Base-by-base conservation (phyloP, 495 filamentous ascomycete genomes). In the Lepraria neglecta region DNA sequence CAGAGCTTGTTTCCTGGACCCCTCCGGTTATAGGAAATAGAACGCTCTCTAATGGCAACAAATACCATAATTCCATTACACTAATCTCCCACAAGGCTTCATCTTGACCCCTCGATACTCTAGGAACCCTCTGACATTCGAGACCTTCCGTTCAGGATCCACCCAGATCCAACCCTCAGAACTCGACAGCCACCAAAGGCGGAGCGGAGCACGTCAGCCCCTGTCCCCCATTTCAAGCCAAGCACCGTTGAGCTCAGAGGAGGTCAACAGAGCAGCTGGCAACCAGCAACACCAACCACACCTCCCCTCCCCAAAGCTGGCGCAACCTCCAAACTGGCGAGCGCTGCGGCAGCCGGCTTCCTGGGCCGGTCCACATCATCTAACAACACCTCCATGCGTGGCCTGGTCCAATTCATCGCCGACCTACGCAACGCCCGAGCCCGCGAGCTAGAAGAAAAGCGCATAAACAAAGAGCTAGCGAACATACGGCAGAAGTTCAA, bases 381-480 rank as follows among this genome's bases (percentile, higher is more conserved):
- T 54, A 83, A 77, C 67, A 80, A 78, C 60, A 84, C 87, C 50
- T 90, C 89, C 58, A 92, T 92, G 88, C 85, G 77, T 78, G 87
- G 94, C 17, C 80, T 99, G 62, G 94, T 97, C 31, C 92, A 96
- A 74, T 99, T 99, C 79, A 97, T 99, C 69, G 95, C 95, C 60
- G 95, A 99, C 73, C 74, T 99, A 64, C 81, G 95, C 65, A 97
- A 97, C 73, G 95, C 95, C 33, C 79, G 95, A 69, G 95, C 95
- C 24, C 83, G 95, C 45, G 95, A 99, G 71, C 75, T 99, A 62
- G 95, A 99, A 72, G 95, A 99, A 77, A 99, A 99, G 77, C 81
- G 95, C 66, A 97, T 99, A 72, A 99, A 99, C 73, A 99, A 99
- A 75, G 95, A 99, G 77, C 78, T 97, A 70, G 95, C 95, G 69